These are phyloP conservation scores for Cynara cardunculus DNA, from an alignment of 129 eudicot species.

Conservation along the genomic window DNA sequence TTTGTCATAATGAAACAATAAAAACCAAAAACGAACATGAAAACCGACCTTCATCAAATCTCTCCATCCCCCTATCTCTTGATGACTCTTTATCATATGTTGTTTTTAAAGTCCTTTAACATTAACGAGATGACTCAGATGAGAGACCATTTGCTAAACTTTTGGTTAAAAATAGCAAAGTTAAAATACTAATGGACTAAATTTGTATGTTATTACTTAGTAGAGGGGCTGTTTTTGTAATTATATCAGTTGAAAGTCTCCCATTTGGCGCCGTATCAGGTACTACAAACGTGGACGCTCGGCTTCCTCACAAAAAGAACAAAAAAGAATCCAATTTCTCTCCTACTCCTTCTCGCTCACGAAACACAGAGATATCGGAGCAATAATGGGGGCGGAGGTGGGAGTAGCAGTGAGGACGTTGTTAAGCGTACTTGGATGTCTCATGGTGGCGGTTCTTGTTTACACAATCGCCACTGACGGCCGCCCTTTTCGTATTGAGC, in stretches of 20 bases:
- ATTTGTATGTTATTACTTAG: not conserved
- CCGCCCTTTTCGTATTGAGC: constrained; percentile 71
- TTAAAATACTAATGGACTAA: not conserved
- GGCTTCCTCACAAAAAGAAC: constrained; percentile 12
- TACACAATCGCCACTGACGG: constrained; percentile 71
- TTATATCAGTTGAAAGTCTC: not conserved
- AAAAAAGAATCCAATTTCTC: constrained; percentile 8
- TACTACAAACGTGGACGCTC: constrained; percentile 15
- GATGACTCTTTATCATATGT: not conserved
- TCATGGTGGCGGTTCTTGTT: constrained; percentile 57
- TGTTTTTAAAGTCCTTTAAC: not conserved
- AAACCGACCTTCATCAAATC: not conserved
- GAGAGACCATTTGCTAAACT: not conserved
- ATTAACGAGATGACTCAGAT: not conserved
- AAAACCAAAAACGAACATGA: not conserved
- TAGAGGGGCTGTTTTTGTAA: not conserved
- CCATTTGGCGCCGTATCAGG: constrained; percentile 19
- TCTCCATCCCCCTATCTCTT: not conserved
- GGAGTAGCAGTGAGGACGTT: constrained; percentile 34
- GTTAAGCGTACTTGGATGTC: constrained; percentile 45
- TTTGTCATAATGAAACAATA: too few relatives aligned
- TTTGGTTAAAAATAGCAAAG: not conserved
- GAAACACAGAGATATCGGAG: not conserved
- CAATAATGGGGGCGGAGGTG: constrained; percentile 14
- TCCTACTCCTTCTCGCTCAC: not conserved